A percentile compares a stretch with the other conserved stretches of the same genome.
These are phyloP conservation scores for Emericellopsis atlantica DNA, from an alignment of 2,329 filamentous ascomycete species.

Conservation along the genomic window DNA sequence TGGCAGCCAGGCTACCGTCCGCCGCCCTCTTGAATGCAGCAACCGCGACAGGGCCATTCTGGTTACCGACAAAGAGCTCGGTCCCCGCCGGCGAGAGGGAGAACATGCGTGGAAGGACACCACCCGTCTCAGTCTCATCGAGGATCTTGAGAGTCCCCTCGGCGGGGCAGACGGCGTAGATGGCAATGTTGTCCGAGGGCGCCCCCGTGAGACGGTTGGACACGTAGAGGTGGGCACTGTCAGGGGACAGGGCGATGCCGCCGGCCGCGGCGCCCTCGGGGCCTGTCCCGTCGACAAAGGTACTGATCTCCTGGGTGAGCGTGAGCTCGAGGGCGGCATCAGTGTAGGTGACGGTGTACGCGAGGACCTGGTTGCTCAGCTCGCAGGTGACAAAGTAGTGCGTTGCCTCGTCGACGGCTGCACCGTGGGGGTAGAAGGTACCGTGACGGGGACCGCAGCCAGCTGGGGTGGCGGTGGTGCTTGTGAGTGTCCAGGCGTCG, in stretches of 20 bases:
- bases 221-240: constrained; percentile 33
- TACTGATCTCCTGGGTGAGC: constrained; percentile 22
- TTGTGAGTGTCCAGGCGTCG: constrained; percentile 24
- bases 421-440: constrained; percentile 26
- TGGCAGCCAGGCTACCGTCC: constrained; percentile 15
- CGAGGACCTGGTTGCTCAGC: constrained; percentile 27
- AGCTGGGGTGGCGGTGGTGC: constrained; percentile 16
- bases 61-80: constrained; percentile 34
- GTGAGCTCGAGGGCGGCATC: constrained; percentile 20
- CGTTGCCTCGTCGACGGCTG: constrained; percentile 17
- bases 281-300: constrained; percentile 20
- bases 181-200: constrained; percentile 31
- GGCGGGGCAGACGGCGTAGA: constrained; percentile 21
- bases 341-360: constrained; percentile 26
- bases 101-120: constrained; percentile 32
- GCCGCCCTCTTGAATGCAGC: constrained; percentile 21
- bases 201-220: constrained; percentile 36
- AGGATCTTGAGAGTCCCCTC: constrained; percentile 17
- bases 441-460: constrained; percentile 38
- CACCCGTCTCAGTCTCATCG: constrained; percentile 19
- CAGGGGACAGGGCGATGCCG: constrained; percentile 27
- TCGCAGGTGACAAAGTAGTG: constrained; percentile 36
- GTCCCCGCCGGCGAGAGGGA: constrained; percentile 20
- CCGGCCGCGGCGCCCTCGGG: constrained; percentile 30
- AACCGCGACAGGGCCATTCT: constrained; percentile 25